phyloP scores from a whole-genome alignment of 495 filamentous ascomycete species.

The Parmelia sp. region DNA sequence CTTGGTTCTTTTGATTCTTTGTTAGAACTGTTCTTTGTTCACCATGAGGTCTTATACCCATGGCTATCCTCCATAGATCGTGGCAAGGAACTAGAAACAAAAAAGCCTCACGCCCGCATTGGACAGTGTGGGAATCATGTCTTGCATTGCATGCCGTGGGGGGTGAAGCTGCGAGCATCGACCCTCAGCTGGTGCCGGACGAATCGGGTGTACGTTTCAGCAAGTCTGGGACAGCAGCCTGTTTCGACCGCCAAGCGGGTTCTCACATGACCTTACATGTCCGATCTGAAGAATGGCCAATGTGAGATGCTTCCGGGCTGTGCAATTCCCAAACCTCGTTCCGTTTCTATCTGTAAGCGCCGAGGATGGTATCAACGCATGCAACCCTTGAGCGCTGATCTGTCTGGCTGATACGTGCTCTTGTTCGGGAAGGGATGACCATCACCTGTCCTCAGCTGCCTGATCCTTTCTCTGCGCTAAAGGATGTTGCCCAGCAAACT shows the following conservation, averaged over 20 bases:
- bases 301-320: conserved; percentile 8
- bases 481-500: background rate
- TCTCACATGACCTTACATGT: conserved; percentile 5
- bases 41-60: too few relatives aligned
- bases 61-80: too few relatives aligned
- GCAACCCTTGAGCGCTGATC: background rate
- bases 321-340: conserved; percentile 11
- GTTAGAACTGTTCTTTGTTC: too few relatives aligned
- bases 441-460: background rate
- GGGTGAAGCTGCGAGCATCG: background rate
- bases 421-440: background rate
- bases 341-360: conserved; percentile 10
- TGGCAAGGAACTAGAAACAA: background rate
- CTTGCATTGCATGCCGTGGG: conserved; percentile 9
- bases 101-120: background rate
- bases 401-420: background rate
- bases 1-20: too few relatives aligned
- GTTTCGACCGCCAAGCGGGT: conserved; percentile 6
- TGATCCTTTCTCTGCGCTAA: conserved; percentile 1
- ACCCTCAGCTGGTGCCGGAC: conserved; percentile 9
- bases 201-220: conserved; percentile 15
- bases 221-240: conserved; percentile 3
- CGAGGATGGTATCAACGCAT: too few relatives aligned
- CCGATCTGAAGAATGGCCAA: conserved; percentile 6
- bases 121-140: conserved; percentile 6